A percentile compares a stretch with the other conserved stretches of the same genome.
Conservation (phyloP, 495 filamentous ascomycete genomes). For the Lophium mytilinum region DNA sequence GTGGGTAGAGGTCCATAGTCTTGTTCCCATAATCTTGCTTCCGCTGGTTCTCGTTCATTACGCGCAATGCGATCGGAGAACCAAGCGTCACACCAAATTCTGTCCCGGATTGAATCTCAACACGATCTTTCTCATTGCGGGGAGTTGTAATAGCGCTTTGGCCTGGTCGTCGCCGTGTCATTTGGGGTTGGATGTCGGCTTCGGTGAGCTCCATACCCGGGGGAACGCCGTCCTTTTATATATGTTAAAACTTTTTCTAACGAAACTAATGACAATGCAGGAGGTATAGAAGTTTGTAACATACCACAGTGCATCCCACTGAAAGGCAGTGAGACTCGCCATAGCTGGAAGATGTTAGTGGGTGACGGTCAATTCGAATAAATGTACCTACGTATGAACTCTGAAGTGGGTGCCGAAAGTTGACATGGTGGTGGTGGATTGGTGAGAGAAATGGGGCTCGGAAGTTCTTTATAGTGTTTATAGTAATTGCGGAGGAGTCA, state of each 20-base stretch:
- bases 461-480: too few relatives aligned
- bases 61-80: slow-evolving; percentile 82
- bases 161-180: slow-evolving; percentile 84
- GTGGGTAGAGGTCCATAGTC: slow-evolving; percentile 87
- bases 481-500: too few relatives aligned
- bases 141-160: slow-evolving; percentile 89
- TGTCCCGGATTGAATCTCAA: slow-evolving; percentile 89
- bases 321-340: slow-evolving; percentile 87
- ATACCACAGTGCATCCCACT: slow-evolving; percentile 71
- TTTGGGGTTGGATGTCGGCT: slow-evolving; percentile 86
- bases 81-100: slow-evolving; percentile 89
- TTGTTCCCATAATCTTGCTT: slow-evolving; percentile 87
- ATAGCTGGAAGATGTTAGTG: slow-evolving; percentile 47
- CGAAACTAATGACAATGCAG: too few relatives aligned
- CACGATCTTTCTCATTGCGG: slow-evolving; percentile 83
- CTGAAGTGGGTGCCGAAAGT: slow-evolving; percentile 35
- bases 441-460: too few relatives aligned
- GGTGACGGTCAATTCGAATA: slow-evolving; percentile 1
- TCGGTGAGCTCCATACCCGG: slow-evolving; percentile 85
- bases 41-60: slow-evolving; percentile 86
- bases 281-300: too few relatives aligned
- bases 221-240: slow-evolving; percentile 50
- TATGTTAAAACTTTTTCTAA: too few relatives aligned
- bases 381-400: slow-evolving; percentile 66
- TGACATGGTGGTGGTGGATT: not conserved